Evolutionary conservation across 139 green algal genomes (phyloP).

Genomic region (Desmodesmus armatus): DNA sequence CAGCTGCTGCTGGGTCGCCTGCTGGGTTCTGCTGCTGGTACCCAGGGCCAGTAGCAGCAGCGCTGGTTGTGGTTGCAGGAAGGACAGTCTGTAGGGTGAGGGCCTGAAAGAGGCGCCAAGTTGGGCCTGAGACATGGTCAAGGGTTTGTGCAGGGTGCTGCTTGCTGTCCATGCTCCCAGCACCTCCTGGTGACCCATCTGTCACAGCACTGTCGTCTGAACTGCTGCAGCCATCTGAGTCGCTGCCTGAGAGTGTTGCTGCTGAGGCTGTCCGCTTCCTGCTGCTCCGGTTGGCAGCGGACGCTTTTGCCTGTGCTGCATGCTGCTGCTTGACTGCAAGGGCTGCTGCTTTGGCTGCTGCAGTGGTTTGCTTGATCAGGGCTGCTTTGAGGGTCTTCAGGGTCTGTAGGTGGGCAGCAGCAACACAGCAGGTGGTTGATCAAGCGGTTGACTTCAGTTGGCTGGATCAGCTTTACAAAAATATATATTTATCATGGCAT

Average conservation of each 20-base stretch:
- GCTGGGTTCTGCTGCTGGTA: not conserved
- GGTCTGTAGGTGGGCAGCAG: not conserved
- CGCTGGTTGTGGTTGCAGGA: too few relatives aligned
- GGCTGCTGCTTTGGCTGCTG: conserved; percentile 23
- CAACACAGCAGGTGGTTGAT: not conserved
- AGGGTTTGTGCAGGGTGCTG: not conserved
- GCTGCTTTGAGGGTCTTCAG: conserved; percentile 14
- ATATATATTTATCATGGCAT: not conserved
- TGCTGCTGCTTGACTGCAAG: not conserved
- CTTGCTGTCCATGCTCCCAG: not conserved
- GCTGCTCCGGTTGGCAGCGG: not conserved
- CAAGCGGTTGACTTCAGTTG: too few relatives aligned
- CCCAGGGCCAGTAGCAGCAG: not conserved
- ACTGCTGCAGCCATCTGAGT: not conserved
- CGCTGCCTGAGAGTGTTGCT: not conserved
- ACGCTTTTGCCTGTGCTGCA: not conserved
- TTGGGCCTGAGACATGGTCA: not conserved
- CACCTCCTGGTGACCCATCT: too few relatives aligned
- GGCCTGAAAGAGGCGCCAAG: not conserved
- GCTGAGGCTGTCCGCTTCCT: not conserved
- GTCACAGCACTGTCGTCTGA: too few relatives aligned
- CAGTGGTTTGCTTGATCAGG: conserved; percentile 23
- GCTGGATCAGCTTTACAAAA: not conserved
- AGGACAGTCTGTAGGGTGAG: not conserved
- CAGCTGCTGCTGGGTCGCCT: conserved; percentile 8